Evolutionary conservation across 331 rosid genomes (phyloP), one percentile per base, ranked within the genome.

Genomic region (Quercus phellos): DNA sequence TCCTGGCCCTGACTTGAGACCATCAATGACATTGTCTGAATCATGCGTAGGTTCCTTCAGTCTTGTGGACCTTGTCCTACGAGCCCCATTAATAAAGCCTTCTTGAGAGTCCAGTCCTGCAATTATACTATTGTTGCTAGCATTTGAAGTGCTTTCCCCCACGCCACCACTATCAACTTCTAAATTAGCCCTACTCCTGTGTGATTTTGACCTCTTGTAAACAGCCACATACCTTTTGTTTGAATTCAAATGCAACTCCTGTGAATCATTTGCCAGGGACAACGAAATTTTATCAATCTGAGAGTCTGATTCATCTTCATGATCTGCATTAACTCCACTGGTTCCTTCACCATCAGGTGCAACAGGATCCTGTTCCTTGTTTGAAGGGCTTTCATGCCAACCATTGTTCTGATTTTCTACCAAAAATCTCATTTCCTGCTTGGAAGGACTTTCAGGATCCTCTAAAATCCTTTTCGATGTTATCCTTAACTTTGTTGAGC

Each of bases 201-300:
- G 89, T 32, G 94, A 82, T 69, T 87, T 93, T 51, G 93, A 78
- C 82, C 99, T 90, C 77, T 82, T 86, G 82, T 95, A 95, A 78
- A 91, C 97, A 68, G 92, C 94, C 82, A 79, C 88, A 74, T 73
- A 93, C 97, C 88, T 89, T 89, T 85, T 91, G 81, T 93, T 89
- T 75, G 83, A 82, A 51, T 69, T 73, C 46, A 80, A 71, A 64
- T 59, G 84, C 75, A 89, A 83, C 76, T 86, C 89, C 24, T 42
- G 78, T 51, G 82, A 78, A 81, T 81, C 88, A 78, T 75, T 85
- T 42, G 81, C 77, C 74, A 75, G 35, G 35, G 78, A 53, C 18
- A 68, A 16, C 6, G 55, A 24, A 32, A 81, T 85, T 80, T 83
- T 84, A 60, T 85, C 87, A 75, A 68, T 69, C 63, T 58, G 83